These are phyloP conservation scores for Neofusicoccum kwambonambiense DNA, from an alignment of 2,329 filamentous ascomycete genomes.

Conservation along the genomic window DNA sequence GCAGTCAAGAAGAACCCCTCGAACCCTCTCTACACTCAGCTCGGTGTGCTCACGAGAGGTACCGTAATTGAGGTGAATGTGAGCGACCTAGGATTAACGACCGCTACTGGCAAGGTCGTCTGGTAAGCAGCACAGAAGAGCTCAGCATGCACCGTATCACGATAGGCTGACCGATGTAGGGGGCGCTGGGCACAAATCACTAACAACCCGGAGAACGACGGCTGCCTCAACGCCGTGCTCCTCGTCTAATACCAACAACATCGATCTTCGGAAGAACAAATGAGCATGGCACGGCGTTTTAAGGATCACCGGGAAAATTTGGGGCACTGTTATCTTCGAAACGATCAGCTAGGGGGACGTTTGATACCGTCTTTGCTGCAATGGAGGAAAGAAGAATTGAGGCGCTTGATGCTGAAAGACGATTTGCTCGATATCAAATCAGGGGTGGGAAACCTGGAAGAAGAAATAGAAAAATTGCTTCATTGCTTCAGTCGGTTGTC, in stretches of 20 bases:
- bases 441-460: too few species aligned
- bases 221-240: slow-evolving; percentile 34
- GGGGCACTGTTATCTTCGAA: background rate
- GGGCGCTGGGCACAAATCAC: slow-evolving; percentile 45
- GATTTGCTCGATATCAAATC: background rate
- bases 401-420: background rate
- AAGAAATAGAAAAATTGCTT: too few species aligned
- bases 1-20: slow-evolving; percentile 80
- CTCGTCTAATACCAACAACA: background rate
- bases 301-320: background rate
- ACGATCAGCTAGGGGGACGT: background rate
- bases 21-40: slow-evolving; percentile 71
- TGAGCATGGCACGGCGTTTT: background rate
- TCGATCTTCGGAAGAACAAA: background rate
- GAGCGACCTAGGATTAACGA: slow-evolving; percentile 84
- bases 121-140: slow-evolving; percentile 45
- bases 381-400: background rate
- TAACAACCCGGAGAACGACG: slow-evolving; percentile 40
- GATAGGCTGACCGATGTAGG: slow-evolving; percentile 32
- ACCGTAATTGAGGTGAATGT: slow-evolving; percentile 88
- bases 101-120: slow-evolving; percentile 60
- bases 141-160: too few species aligned
- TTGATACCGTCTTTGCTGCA: background rate
- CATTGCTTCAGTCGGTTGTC: too few species aligned
- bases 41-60: slow-evolving; percentile 79